Base-by-base conservation (phyloP, 768 basidiomycete genomes). In the Arthromyces matolae region DNA sequence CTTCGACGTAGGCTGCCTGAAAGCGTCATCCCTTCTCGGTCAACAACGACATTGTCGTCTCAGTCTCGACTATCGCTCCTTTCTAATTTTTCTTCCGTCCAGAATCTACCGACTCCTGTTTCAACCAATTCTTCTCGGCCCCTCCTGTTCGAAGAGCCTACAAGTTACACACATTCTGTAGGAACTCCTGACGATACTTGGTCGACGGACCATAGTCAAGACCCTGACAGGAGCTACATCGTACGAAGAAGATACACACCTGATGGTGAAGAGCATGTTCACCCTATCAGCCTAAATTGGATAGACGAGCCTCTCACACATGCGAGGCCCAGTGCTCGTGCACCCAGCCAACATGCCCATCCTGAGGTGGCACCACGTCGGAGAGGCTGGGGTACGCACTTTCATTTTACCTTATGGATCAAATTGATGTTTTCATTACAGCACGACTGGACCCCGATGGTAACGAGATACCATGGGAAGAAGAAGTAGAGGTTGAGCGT, bases 401-500 rank as follows among this genome's bases (percentile, higher is more conserved):
- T 20, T 52, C 32, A 36, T 10, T 23, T 18, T 24, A 25, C 42
- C 32, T 5, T 16, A 14, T 18, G 20, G 19, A 24, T 43, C 25
- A 19, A 27, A 34, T 20, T 57, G 20, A 45, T 29, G 41, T 53
- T 27, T 27, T 49, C 36, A 35, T 7, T 45, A 24, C 32, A 77
- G 77, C 73, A 28, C 72, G 75, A 29, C 70, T 79, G 38, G 75
- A 79, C 60, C 56, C 73, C 2, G 80, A 85, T 57, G 84, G 84
- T 0, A 78, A 85, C 50, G 81, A 84, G 58, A 75, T 84, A 47
- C 69, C 80, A 2, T 73, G 75, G 0, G 80, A 80, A 16, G 81
- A 81, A 55, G 83, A 85, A 50, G 77, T 78, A 52, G 77, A 79
- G 42, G 67, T 82, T 14, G 81, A 83, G 49, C 75, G 79, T 24